These are phyloP conservation scores for Cotoneaster glaucophyllus DNA, from an alignment of 306 rosid genomes.

Conservation along the genomic window DNA sequence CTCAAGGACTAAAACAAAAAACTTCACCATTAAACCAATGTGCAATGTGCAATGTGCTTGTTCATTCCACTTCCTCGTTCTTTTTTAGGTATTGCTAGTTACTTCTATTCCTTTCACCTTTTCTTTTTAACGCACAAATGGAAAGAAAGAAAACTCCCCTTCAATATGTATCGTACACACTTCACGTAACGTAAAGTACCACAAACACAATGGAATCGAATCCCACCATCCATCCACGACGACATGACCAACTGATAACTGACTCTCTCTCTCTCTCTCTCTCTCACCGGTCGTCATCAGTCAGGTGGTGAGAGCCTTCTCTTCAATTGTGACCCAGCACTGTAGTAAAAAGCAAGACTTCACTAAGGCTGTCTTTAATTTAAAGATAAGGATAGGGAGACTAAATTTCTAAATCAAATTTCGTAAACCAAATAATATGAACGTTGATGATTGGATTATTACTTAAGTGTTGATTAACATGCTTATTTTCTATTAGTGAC, in stretches of 20 bases:
- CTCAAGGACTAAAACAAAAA: neutral
- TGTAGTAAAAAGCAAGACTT: constrained; percentile 6
- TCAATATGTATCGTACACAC: neutral
- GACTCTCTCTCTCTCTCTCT: neutral
- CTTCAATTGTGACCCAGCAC: neutral
- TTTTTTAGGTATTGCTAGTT: neutral
- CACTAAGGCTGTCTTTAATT: neutral
- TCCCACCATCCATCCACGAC: neutral
- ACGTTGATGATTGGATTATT: no score
- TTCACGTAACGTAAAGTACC: neutral
- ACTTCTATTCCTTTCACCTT: neutral
- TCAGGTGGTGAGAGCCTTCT: neutral
- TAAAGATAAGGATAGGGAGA: no score
- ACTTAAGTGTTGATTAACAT: no score
- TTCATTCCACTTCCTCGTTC: neutral
- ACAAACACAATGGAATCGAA: neutral
- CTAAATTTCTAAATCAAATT: no score
- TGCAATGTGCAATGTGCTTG: neutral
- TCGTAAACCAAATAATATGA: no score
- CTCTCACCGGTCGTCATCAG: neutral
- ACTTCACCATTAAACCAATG: neutral
- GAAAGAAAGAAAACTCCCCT: constrained; percentile 1
- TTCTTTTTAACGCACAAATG: neutral
- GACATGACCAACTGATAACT: neutral
- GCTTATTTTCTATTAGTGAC: no score